Evolutionary conservation across 805 yeast genomes (phyloP).

Genomic region (Candida orba): DNA sequence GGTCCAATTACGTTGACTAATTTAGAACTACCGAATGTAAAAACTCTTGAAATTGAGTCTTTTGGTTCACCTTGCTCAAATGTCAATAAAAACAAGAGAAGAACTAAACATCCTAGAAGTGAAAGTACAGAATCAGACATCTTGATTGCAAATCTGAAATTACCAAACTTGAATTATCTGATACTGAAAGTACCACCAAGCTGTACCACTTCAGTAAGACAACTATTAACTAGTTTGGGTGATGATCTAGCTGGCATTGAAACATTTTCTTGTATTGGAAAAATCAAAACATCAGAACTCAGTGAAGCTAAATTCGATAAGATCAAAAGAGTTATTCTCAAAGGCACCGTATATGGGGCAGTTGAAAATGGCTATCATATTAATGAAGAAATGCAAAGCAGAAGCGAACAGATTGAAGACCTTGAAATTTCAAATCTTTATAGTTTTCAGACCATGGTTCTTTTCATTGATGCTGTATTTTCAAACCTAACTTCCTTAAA

Average conservation of each 20-base stretch:
- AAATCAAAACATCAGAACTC: neutral
- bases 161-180: neutral
- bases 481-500: neutral
- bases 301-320: neutral
- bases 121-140: neutral
- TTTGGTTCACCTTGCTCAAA: neutral
- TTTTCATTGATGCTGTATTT: neutral
- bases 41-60: neutral
- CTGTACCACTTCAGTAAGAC: neutral
- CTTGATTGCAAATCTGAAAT: neutral
- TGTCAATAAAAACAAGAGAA: too few relatives aligned
- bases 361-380: neutral
- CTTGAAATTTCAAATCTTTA: neutral
- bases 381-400: neutral
- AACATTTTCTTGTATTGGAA: neutral
- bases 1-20: neutral
- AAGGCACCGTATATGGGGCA: neutral
- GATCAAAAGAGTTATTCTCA: neutral
- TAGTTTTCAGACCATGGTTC: neutral
- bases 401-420: neutral
- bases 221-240: neutral
- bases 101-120: too few relatives aligned
- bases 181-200: neutral
- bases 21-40: neutral
- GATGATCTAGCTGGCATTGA: neutral